Base-by-base conservation (phyloP, 805 yeast species). In the Hanseniaspora valbyensis region DNA sequence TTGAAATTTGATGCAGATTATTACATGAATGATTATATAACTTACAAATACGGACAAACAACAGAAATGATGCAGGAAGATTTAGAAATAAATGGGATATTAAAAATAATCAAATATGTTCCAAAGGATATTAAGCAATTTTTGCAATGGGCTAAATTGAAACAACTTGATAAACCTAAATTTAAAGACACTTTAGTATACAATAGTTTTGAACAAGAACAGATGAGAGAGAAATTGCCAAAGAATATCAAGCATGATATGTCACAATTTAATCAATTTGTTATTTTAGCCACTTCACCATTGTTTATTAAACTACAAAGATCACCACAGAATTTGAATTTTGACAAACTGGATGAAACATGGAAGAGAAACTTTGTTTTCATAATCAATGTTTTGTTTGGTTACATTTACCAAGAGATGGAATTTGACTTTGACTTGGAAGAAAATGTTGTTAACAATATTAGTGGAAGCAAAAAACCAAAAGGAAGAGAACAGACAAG, bases 1-100 rank as follows among this genome's bases (percentile, higher is more conserved):
- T 75, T 77, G 52, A 81, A 83, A 57, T 92, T 92, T 59, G 95
- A 89, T 63, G 80, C 86, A 0, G 96, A 85, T 54, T 85, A 84
- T 64, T 90, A 90, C 60, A 82, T 89, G 13, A 83, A 92, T 2
- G 97, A 92, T 58, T 78, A 77, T 54, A 76, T 80, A 73, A 62
- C 67, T 3, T 69, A 66, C n/a, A 76, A 77, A 55, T 75, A 77
- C 51, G 75, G 78, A 19, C 32, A 22, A 4, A 28, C 14, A 3
- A 39, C 41, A n/a, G 50, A 46, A 14, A 24, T 39, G 25, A 71
- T 69, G 55, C 72, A 66, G 2, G 88, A 75, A 52, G 80, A 76
- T 40, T 75, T 77, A 42, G 66, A 61, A 21, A 63, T 65, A 6
- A 69, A 66, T 54, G 64, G 67, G 8, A 72, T 79, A 26, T 57